These are phyloP conservation scores for Simplicillium aogashimaense DNA, from an alignment of 2,329 filamentous ascomycete genomes.

Conservation along the genomic window DNA sequence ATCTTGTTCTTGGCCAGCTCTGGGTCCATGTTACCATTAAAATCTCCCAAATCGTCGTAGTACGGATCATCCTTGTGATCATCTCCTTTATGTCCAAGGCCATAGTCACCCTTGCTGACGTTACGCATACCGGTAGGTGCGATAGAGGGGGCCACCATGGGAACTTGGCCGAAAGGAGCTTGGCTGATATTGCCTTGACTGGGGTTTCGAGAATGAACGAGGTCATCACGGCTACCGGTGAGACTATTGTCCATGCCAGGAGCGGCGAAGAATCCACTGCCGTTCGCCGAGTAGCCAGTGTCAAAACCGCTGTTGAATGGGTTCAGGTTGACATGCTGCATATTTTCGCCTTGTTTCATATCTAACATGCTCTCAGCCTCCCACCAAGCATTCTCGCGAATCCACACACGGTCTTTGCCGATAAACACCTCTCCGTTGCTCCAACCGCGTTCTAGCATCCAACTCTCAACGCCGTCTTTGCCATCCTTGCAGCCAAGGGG, in stretches of 20 bases:
- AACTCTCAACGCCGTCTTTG: conserved; percentile 85
- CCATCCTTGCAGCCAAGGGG: conserved; percentile 82
- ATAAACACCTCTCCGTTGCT: conserved; percentile 94
- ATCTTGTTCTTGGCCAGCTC: conserved; percentile 70
- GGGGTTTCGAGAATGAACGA: conserved; percentile 50
- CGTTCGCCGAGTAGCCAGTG: conserved; percentile 58
- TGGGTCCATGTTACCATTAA: conserved; percentile 61
- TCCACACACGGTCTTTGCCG: conserved; percentile 88
- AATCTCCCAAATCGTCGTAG: conserved; percentile 62
- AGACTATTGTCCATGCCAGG: conserved; percentile 50
- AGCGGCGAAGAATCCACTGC: conserved; percentile 61
- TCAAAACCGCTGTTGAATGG: conserved; percentile 44
- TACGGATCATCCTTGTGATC: conserved; percentile 62
- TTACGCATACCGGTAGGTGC: conserved; percentile 49
- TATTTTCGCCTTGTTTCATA: conserved; percentile 56
- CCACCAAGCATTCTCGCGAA: conserved; percentile 92
- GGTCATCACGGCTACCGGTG: conserved; percentile 62
- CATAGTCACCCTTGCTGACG: conserved; percentile 67
- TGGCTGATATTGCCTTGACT: conserved; percentile 48
- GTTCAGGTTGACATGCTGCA: conserved; percentile 33
- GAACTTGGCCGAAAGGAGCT: conserved; percentile 32
- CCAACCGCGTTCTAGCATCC: conserved; percentile 92
- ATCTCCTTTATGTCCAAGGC: conserved; percentile 79
- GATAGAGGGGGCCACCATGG: conserved; percentile 42
- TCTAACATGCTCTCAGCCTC: conserved; percentile 96